Percentiles rank a stretch among this genome's conserved stretches.
Evolutionary conservation across 108 stramenopile species (phyloP).

Genomic region (Skeletonema grethae): DNA sequence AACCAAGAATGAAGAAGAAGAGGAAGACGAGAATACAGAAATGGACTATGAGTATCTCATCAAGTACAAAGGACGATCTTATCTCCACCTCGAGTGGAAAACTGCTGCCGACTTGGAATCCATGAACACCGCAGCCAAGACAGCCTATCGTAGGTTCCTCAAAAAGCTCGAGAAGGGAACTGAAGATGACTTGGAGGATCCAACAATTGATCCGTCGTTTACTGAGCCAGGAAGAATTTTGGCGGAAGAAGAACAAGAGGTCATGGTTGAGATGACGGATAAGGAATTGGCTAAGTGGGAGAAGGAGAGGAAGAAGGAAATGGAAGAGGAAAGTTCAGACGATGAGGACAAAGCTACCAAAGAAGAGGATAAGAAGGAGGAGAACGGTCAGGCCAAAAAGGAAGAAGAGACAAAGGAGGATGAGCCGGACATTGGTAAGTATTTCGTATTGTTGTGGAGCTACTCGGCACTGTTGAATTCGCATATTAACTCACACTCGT

Average conservation of each 20-base stretch:
- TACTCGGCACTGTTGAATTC: background rate
- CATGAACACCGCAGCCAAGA: conserved; percentile 88
- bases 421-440: conserved; percentile 13
- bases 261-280: conserved; percentile 75
- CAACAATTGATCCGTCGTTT: conserved; percentile 83
- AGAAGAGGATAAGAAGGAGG: conserved; percentile 40
- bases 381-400: conserved; percentile 28
- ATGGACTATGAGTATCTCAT: conserved; percentile 95
- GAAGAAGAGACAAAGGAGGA: conserved; percentile 36
- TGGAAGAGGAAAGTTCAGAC: conserved; percentile 52
- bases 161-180: conserved; percentile 79
- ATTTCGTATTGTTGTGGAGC: background rate
- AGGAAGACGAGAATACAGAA: conserved; percentile 27
- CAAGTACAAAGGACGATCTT: conserved; percentile 94
- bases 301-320: conserved; percentile 74
- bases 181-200: conserved; percentile 85
- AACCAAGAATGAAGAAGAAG: conserved; percentile 32
- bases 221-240: conserved; percentile 82
- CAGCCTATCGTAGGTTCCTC: conserved; percentile 81
- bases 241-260: conserved; percentile 87
- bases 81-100: conserved; percentile 91
- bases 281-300: conserved; percentile 85
- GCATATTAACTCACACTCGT: background rate
- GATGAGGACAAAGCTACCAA: conserved; percentile 28
- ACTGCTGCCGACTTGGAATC: conserved; percentile 82